Evolutionary conservation across 2,329 filamentous ascomycete genomes (phyloP).

Genomic region (Calonectria pteridis): DNA sequence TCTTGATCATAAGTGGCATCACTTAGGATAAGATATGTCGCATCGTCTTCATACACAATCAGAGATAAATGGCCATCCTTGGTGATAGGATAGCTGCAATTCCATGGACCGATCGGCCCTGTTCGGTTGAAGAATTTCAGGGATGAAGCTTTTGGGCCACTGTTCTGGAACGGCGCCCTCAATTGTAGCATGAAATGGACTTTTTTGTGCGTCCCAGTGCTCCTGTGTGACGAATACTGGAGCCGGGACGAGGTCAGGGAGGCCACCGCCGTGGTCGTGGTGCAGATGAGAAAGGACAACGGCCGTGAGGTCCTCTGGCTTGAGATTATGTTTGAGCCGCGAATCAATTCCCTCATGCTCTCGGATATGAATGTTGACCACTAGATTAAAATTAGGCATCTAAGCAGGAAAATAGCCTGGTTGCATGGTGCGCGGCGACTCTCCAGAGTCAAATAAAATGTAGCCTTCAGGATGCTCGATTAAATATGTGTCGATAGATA

Average conservation of each 20-base stretch:
- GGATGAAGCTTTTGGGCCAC: background rate
- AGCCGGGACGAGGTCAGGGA: background rate
- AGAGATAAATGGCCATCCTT: background rate
- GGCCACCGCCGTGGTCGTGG: background rate
- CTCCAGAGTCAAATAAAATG: constrained; percentile 2
- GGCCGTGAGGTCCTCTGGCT: background rate
- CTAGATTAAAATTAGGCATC: background rate
- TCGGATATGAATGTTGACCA: background rate
- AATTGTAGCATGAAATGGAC: background rate
- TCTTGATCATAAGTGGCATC: background rate
- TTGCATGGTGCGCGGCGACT: background rate
- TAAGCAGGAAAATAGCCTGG: background rate
- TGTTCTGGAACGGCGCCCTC: background rate
- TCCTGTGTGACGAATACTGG: background rate
- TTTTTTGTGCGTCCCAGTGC: background rate
- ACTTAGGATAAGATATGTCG: background rate
- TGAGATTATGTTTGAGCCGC: background rate
- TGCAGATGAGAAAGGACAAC: background rate
- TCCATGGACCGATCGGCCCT: background rate
- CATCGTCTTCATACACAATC: background rate
- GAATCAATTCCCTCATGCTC: background rate
- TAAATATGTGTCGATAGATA: background rate
- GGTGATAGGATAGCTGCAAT: background rate
- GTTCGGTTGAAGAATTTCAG: background rate
- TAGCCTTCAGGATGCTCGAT: background rate